A percentile compares a stretch with the other conserved stretches of the same genome.
Conservation (phyloP, 2,329 filamentous ascomycete species). For the Dactylonectria estremocensis region DNA sequence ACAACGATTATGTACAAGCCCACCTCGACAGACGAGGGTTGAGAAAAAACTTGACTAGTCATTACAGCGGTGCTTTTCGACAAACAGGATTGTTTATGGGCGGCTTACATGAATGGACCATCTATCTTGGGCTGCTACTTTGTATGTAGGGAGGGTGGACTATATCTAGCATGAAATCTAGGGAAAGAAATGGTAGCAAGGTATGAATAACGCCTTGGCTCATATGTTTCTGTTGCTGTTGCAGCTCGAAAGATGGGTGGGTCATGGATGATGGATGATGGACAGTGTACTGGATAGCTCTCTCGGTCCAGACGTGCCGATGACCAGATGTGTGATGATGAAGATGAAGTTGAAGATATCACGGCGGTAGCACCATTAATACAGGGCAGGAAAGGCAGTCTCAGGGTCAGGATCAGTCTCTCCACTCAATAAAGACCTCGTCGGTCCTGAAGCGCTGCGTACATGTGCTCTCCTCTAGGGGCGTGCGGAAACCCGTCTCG, state of each 20-base stretch:
- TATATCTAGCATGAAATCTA: constrained; percentile 5
- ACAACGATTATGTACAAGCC: constrained; percentile 99
- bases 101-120: constrained; percentile 17
- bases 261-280: constrained; percentile 14
- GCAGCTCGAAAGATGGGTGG: constrained; percentile 2
- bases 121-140: constrained; percentile 12
- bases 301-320: not conserved
- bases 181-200: not conserved
- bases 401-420: constrained; percentile 64
- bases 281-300: not conserved
- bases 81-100: not conserved
- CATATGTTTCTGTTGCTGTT: constrained; percentile 2
- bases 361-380: constrained; percentile 15
- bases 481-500: constrained; percentile 83
- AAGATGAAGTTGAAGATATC: not conserved
- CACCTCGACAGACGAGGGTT: constrained; percentile 71
- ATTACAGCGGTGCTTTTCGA: constrained; percentile 11
- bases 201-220: not conserved
- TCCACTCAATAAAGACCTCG: constrained; percentile 85
- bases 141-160: not conserved
- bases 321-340: not conserved
- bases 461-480: constrained; percentile 85
- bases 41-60: constrained; percentile 20
- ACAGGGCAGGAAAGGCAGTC: constrained; percentile 19
- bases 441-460: constrained; percentile 89